Base-by-base conservation (phyloP, 176 grass and related monocot genomes). In the Musa schizocarpa region DNA sequence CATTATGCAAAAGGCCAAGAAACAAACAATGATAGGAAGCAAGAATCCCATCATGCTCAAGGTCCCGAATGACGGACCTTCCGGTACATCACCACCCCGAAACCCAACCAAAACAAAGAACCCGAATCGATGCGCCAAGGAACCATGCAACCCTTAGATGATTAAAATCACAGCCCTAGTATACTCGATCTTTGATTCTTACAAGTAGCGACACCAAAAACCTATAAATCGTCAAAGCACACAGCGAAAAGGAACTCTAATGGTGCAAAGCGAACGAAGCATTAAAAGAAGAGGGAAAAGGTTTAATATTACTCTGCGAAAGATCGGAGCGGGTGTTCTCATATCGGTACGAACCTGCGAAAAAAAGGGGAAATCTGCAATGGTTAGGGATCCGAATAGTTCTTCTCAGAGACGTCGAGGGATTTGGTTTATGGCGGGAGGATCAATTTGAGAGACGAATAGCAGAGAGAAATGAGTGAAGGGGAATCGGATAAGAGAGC, bases 401-500 rank as follows among this genome's bases (percentile, higher is more conserved):
- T 43, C 50, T 68, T 19, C 16, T 48, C 4, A 8, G 68, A n/a
- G 12, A 54, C 52, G 8, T 50, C 9, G 67, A 50, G n/a, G 27
- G 13, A 19, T 70, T 26, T 8, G 71, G 20, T 13, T 55, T 5
- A 55, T 54, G 52, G 71, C 71, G 71, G 53, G 71, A 54, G 71
- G 52, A 16, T 24, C 71, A 11, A 54, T 27, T 74, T 55, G 43
- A 53, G 49, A 53, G 9, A 9, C 14, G 51, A 16, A 43, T 43
- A 6, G 34, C 34, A 43, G 34, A 0, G 34, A 6, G 52, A 55
- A 10, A 19, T 3, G 71, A 53, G 13, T 13, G 52, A 65, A 1
- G 1, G 51, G 52, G 51, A 55, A 74, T 74, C 71, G 11, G 71
- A 74, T 74, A 74, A 74, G 71, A 13, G 16, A 21, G 23, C 3